Conservation (phyloP, 176 grass and related monocot genomes). For the Miscanthus lutarioriparius region DNA sequence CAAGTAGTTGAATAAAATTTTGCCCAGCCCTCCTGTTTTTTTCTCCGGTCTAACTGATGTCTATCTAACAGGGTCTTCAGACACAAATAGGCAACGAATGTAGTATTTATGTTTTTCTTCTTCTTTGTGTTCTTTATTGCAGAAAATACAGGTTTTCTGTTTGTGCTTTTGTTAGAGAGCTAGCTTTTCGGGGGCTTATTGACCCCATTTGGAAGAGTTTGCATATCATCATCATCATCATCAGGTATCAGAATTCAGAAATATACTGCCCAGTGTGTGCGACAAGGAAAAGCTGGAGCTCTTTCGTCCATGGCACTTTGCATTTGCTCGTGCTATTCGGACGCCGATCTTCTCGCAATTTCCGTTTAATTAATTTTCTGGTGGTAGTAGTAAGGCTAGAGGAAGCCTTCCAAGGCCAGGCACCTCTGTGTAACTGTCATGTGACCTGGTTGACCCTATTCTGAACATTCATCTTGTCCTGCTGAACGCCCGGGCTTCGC, state of each 20-base stretch:
- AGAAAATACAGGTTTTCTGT: neutral
- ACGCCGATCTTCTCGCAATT: neutral
- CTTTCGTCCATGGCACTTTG: neutral
- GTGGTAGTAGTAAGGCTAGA: neutral
- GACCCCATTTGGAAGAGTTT: neutral
- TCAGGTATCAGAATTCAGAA: neutral
- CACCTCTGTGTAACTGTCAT: neutral
- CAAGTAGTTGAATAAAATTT: conserved; percentile 30
- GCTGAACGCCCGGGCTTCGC: no score
- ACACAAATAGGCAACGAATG: neutral
- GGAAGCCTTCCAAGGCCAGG: neutral
- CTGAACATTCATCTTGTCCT: no score
- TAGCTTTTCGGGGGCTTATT: neutral
- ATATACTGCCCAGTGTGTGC: neutral
- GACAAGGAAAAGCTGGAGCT: neutral
- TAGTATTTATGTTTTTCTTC: neutral
- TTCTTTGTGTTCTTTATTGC: neutral
- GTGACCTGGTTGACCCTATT: no score
- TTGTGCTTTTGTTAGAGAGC: neutral
- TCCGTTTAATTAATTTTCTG: neutral
- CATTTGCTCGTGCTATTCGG: neutral
- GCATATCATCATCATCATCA: neutral
- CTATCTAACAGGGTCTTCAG: conserved; percentile 37
- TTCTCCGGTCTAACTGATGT: conserved; percentile 3
- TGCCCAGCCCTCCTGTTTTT: neutral